A percentile compares a stretch with the other conserved stretches of the same genome.
These are phyloP conservation scores for Elasticomyces elasticus DNA, from an alignment of 495 filamentous ascomycete genomes.

Conservation along the genomic window DNA sequence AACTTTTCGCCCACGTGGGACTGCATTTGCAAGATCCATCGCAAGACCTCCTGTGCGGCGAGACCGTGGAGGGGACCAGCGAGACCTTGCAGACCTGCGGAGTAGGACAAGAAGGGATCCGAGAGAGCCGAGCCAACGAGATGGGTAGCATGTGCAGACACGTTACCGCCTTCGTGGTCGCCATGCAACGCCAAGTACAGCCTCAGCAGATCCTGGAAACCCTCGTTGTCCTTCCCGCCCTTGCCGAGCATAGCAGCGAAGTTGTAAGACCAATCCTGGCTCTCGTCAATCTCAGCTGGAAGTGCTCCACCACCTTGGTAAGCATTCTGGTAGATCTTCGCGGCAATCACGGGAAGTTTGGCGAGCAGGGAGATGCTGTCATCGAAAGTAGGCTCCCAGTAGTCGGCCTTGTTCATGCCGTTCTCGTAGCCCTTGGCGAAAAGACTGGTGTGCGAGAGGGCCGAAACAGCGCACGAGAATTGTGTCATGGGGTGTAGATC, in stretches of 20 bases:
- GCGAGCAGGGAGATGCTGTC: conserved; percentile 88
- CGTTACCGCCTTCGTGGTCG: conserved; percentile 97
- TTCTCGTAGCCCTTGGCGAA: conserved; percentile 90
- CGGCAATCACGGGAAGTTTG: conserved; percentile 92
- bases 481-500: conserved; percentile 97
- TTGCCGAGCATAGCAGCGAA: conserved; percentile 95
- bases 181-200: conserved; percentile 94
- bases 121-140: conserved; percentile 90
- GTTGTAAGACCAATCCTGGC: conserved; percentile 97
- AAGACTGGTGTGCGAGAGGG: conserved; percentile 80
- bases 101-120: conserved; percentile 93
- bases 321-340: conserved; percentile 90
- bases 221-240: conserved; percentile 69
- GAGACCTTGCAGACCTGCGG: conserved; percentile 87
- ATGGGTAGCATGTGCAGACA: conserved; percentile 94
- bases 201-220: conserved; percentile 90
- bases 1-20: conserved; percentile 68
- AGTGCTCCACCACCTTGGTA: conserved; percentile 67
- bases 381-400: conserved; percentile 98
- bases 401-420: conserved; percentile 84
- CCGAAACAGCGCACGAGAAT: conserved; percentile 85
- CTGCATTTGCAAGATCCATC: conserved; percentile 94
- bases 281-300: conserved; percentile 63
- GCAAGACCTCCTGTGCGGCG: conserved; percentile 91
- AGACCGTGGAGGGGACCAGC: conserved; percentile 92